Evolutionary conservation across 768 basidiomycete genomes (phyloP).

Genomic region (Termitomyces sp.): DNA sequence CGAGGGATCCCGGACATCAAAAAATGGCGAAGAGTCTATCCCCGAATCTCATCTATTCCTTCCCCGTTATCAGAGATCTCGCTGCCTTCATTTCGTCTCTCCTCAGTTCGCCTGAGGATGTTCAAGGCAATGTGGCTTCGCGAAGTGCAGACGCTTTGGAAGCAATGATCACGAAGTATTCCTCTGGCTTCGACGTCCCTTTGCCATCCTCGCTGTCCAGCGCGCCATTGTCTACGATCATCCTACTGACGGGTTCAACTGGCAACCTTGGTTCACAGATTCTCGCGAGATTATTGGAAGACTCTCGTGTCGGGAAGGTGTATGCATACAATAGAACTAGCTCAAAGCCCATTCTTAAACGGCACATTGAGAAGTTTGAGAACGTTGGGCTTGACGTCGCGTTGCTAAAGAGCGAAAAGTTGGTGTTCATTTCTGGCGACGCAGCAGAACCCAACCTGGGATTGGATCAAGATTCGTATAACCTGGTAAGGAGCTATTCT

Average conservation of each 20-base stretch:
- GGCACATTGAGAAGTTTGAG: conserved; percentile 14
- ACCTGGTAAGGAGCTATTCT: background rate
- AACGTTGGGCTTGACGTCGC: conserved; percentile 13
- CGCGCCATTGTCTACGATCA: background rate
- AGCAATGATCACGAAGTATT: conserved; percentile 30
- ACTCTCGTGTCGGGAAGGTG: conserved; percentile 28
- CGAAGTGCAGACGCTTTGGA: conserved; percentile 18
- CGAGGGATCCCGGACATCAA: background rate
- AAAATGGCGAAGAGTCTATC: conserved; percentile 15
- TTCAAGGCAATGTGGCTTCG: background rate
- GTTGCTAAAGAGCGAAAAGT: conserved; percentile 10
- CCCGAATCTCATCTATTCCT: conserved; percentile 38
- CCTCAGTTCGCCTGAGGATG: background rate
- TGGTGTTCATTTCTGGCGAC: conserved; percentile 16
- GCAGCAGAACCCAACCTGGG: conserved; percentile 7
- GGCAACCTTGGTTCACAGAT: conserved; percentile 21
- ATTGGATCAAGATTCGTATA: conserved; percentile 8
- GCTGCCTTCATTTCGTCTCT: conserved; percentile 1
- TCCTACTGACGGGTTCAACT: conserved; percentile 24
- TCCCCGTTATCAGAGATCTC: conserved; percentile 26
- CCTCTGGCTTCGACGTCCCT: conserved; percentile 14
- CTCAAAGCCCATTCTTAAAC: conserved; percentile 2
- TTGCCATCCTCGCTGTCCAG: background rate
- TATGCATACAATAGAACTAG: conserved; percentile 27
- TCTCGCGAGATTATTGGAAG: conserved; percentile 18